A percentile compares a stretch with the other conserved stretches of the same genome.
Conservation (phyloP, 805 yeast genomes). For the Ogataea angusta region DNA sequence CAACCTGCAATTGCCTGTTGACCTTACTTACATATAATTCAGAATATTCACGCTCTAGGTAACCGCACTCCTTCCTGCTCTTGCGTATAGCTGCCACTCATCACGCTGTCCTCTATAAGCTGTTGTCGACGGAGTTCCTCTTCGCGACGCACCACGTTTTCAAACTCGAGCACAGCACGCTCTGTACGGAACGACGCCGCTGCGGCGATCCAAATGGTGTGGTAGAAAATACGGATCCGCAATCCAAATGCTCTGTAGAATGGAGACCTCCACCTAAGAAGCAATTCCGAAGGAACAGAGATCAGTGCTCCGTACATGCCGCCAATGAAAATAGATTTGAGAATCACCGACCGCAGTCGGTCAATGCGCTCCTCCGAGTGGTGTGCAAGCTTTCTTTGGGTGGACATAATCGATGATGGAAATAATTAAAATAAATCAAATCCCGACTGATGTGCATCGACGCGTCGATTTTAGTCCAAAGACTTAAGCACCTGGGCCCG, state of each 20-base stretch:
- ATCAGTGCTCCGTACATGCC: conserved; percentile 37
- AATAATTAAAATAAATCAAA: not conserved
- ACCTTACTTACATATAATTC: conserved; percentile 2
- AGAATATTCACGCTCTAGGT: not conserved
- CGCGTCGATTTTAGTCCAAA: conserved; percentile 52
- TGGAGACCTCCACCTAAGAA: conserved; percentile 37
- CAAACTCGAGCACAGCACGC: conserved; percentile 34
- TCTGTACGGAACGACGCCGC: conserved; percentile 37
- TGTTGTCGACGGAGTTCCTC: conserved; percentile 31
- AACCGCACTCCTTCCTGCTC: conserved; percentile 23
- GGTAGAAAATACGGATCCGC: conserved; percentile 36
- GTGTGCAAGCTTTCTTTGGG: conserved; percentile 20
- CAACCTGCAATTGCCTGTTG: conserved; percentile 4
- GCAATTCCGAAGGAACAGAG: conserved; percentile 35
- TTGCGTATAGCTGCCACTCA: conserved; percentile 31
- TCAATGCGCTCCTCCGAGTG: conserved; percentile 25
- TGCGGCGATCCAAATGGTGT: conserved; percentile 36
- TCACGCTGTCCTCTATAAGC: conserved; percentile 33
- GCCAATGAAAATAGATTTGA: conserved; percentile 32
- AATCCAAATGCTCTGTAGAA: conserved; percentile 35
- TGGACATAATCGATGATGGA: conserved; percentile 2
- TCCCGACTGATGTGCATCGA: conserved; percentile 5
- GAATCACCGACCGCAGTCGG: conserved; percentile 28
- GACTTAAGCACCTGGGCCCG: conserved; percentile 64
- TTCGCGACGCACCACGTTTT: conserved; percentile 29